Evolutionary conservation across 306 rosid species (phyloP).

Genomic region (Quercus agrifolia): DNA sequence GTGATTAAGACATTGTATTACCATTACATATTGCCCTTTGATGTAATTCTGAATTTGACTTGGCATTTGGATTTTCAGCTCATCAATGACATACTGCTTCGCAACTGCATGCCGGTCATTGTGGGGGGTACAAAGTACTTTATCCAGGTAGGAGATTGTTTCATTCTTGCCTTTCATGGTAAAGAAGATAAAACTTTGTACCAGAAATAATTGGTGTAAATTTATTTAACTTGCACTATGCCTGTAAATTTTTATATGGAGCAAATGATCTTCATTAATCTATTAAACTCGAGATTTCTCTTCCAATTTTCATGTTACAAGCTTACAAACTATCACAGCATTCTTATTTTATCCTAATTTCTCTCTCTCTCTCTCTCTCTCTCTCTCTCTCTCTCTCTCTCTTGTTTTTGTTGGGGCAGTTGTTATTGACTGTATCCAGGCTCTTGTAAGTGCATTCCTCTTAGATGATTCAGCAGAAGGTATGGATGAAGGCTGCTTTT

Average conservation of each 20-base stretch:
- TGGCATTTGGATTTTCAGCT: constrained; percentile 46
- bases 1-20: background rate
- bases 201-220: background rate
- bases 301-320: background rate
- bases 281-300: background rate
- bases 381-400: too few species aligned
- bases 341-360: background rate
- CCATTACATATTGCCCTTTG: background rate
- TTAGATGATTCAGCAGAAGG: constrained; percentile 61
- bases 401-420: background rate
- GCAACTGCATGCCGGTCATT: constrained; percentile 66
- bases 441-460: constrained; percentile 81
- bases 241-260: background rate
- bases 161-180: background rate
- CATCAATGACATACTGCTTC: constrained; percentile 60
- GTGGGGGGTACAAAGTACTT: constrained; percentile 97
- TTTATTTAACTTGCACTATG: background rate
- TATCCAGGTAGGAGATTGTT: constrained; percentile 60
- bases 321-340: background rate
- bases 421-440: constrained; percentile 38
- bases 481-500: constrained; percentile 32
- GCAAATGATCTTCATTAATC: background rate
- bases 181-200: background rate
- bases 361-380: too few species aligned
- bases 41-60: background rate